A percentile compares a stretch with the other conserved stretches of the same genome.
These are phyloP conservation scores for Eucalyptus caleyi DNA, from an alignment of 345 rosid species.

Conservation along the genomic window DNA sequence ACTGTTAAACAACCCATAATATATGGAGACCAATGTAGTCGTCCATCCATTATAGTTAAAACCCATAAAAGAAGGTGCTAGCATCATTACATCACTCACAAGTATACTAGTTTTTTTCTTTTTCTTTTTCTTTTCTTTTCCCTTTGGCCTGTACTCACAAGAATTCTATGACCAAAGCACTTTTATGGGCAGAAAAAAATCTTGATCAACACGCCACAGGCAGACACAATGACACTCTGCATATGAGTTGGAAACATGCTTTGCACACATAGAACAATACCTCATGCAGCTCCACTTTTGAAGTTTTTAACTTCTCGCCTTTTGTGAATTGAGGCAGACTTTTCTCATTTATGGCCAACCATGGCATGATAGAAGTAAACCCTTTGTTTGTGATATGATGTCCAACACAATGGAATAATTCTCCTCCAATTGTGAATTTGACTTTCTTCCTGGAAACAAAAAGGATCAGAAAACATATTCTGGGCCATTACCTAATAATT, in stretches of 20 bases:
- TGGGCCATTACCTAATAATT: not conserved
- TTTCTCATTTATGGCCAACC: slow-evolving; percentile 77
- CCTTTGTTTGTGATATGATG: slow-evolving; percentile 52
- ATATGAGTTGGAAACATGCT: not conserved
- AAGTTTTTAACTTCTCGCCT: slow-evolving; percentile 70
- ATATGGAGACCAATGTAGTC: not conserved
- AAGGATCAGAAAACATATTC: not conserved
- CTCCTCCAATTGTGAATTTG: slow-evolving; percentile 68
- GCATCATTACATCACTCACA: not conserved
- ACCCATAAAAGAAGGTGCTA: not conserved
- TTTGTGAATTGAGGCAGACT: slow-evolving; percentile 52
- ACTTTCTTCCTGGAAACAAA: slow-evolving; percentile 53
- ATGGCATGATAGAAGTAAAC: slow-evolving; percentile 85
- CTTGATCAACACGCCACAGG: not conserved
- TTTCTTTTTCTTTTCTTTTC: not conserved
- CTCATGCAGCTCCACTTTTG: slow-evolving; percentile 70
- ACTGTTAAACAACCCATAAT: not conserved
- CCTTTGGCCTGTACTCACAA: not conserved
- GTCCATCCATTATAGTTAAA: not conserved
- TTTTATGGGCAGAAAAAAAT: not conserved
- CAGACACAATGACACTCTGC: not conserved
- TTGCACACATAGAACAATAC: slow-evolving; percentile 7
- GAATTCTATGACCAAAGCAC: not conserved
- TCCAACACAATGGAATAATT: slow-evolving; percentile 72
- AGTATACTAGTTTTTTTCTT: not conserved